Conservation (phyloP, 805 yeast genomes). For the Wickerhamiella spandovensis region DNA sequence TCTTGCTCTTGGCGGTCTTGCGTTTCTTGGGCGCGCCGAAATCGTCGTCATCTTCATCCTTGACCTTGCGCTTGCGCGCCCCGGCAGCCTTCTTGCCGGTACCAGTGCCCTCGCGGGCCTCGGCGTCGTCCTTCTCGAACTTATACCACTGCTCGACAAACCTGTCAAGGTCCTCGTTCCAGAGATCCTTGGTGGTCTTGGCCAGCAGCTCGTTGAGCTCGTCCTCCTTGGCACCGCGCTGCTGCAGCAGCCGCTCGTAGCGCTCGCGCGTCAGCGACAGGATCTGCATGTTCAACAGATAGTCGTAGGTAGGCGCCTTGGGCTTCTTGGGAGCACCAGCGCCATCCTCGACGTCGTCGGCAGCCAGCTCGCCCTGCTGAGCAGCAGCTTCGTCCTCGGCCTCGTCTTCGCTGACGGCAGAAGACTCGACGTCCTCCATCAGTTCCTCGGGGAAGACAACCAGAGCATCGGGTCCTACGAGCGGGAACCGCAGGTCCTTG, state of each 20-base stretch:
- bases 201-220: constrained; percentile 56
- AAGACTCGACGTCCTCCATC: constrained; percentile 3
- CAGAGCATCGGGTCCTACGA: constrained; percentile 45
- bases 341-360: constrained; percentile 25
- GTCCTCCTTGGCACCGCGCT: constrained; percentile 55
- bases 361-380: constrained; percentile 22
- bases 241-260: constrained; percentile 64
- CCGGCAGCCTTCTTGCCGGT: constrained; percentile 22
- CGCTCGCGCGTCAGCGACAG: constrained; percentile 89
- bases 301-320: constrained; percentile 60
- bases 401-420: constrained; percentile 30
- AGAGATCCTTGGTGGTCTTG: constrained; percentile 70
- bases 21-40: constrained; percentile 16
- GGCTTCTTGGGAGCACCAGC: constrained; percentile 30
- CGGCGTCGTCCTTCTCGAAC: constrained; percentile 54
- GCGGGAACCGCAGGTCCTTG: constrained; percentile 51
- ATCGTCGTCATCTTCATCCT: constrained; percentile 26
- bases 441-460: constrained; percentile 37
- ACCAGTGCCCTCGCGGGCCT: constrained; percentile 31
- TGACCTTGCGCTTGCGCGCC: constrained; percentile 13
- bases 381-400: constrained; percentile 21
- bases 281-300: constrained; percentile 79
- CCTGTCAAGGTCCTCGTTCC: constrained; percentile 72
- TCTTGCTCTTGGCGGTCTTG: constrained; percentile 15
- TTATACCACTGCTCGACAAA: constrained; percentile 54